phyloP scores from a whole-genome alignment of 2,329 filamentous ascomycete genomes.

The Fusarium sp. region DNA sequence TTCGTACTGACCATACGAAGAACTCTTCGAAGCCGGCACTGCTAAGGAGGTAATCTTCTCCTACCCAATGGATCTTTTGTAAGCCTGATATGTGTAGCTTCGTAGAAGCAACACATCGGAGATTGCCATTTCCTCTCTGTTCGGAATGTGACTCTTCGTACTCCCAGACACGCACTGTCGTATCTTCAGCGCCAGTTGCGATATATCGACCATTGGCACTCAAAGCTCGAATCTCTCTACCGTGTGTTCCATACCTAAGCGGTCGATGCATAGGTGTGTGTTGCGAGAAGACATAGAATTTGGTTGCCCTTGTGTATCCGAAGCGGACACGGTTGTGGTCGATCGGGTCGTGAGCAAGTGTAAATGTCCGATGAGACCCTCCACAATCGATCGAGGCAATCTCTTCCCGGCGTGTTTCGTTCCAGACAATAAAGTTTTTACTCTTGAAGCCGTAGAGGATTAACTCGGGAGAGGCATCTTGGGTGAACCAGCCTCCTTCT shows the following conservation, averaged over 20 bases:
- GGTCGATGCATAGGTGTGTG: constrained; percentile 56
- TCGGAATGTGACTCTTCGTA: constrained; percentile 51
- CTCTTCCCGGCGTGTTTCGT: constrained; percentile 79
- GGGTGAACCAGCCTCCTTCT: constrained; percentile 76
- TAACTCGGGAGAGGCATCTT: constrained; percentile 64
- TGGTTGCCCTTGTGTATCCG: constrained; percentile 81
- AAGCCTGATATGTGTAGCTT: constrained; percentile 87
- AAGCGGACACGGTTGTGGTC: constrained; percentile 64
- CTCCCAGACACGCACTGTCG: constrained; percentile 79
- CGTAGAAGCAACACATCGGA: constrained; percentile 73
- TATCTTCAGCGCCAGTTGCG: constrained; percentile 82
- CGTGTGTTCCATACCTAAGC: constrained; percentile 82
- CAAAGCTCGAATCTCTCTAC: constrained; percentile 81
- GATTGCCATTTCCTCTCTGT: constrained; percentile 26
- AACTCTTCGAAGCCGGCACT: constrained; percentile 92
- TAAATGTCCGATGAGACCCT: constrained; percentile 85
- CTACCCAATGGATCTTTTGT: constrained; percentile 84
- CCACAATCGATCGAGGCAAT: constrained; percentile 84
- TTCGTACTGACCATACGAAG: constrained; percentile 81
- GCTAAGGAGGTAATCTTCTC: constrained; percentile 82
- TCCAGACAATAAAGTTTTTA: constrained; percentile 85
- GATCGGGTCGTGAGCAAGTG: constrained; percentile 55
- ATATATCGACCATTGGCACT: constrained; percentile 60
- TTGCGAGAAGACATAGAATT: constrained; percentile 65
- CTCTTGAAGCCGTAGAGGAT: constrained; percentile 86